A percentile compares a stretch with the other conserved stretches of the same genome.
Conservation (phyloP, 495 filamentous ascomycete genomes). For the Penicillium cinerascens region DNA sequence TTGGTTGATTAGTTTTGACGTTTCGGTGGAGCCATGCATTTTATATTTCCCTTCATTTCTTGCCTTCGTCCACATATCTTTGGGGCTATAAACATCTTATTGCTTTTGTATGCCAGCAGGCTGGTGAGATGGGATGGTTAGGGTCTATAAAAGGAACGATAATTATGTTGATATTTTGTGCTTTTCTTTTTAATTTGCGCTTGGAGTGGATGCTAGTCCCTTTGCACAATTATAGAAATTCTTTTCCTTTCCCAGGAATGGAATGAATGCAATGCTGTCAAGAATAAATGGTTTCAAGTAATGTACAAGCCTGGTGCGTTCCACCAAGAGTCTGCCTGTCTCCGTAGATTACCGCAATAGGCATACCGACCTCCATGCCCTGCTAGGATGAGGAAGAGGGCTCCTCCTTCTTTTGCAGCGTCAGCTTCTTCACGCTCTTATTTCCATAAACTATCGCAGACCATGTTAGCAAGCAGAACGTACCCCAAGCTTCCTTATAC, state of each 20-base stretch:
- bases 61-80: not conserved
- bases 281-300: not conserved
- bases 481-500: not conserved
- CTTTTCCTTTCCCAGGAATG: not conserved
- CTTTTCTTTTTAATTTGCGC: not conserved
- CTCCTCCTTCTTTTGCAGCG: not conserved
- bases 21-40: not conserved
- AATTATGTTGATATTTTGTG: not conserved
- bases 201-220: not conserved
- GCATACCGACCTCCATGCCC: not conserved
- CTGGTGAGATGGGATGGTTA: conserved; percentile 14
- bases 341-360: not conserved
- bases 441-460: conserved; percentile 15
- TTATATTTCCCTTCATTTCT: not conserved
- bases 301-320: not conserved
- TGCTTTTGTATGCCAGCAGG: conserved; percentile 16
- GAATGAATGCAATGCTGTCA: not conserved
- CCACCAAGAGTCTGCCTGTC: not conserved
- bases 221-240: not conserved
- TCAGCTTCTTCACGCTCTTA: conserved; percentile 9
- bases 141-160: not conserved
- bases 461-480: not conserved
- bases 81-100: conserved; percentile 11
- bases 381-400: not conserved
- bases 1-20: not conserved